Percentiles rank a stretch among this genome's conserved stretches.
Evolutionary conservation across 768 basidiomycete genomes (phyloP).

Genomic region (Macrolepiota dolichaula): DNA sequence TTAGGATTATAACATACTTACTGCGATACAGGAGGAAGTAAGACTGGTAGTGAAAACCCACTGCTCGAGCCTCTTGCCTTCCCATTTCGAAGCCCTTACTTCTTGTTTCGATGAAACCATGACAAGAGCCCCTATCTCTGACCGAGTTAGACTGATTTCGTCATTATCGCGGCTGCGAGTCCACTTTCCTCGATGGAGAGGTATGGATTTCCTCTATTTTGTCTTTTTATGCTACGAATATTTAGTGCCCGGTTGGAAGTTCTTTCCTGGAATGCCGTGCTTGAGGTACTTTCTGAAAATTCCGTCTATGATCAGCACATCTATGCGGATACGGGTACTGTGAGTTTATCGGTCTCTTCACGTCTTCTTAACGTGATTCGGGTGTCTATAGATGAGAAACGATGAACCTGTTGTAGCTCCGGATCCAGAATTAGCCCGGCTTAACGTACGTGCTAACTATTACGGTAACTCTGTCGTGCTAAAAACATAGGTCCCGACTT

Average conservation of each 20-base stretch:
- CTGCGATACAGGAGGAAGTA: slow-evolving; percentile 59
- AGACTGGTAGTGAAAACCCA: slow-evolving; percentile 56
- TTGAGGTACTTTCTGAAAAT: slow-evolving; percentile 46
- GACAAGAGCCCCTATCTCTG: slow-evolving; percentile 48
- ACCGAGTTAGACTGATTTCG: slow-evolving; percentile 53
- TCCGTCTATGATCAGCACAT: slow-evolving; percentile 44
- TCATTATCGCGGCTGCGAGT: slow-evolving; percentile 70
- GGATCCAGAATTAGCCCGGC: slow-evolving; percentile 45
- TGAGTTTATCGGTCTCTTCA: slow-evolving; percentile 33
- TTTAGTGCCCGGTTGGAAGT: slow-evolving; percentile 33
- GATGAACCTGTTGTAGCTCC: background rate
- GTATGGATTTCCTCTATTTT: slow-evolving; percentile 27
- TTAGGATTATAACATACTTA: background rate
- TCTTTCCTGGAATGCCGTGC: slow-evolving; percentile 59
- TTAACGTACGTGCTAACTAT: slow-evolving; percentile 36
- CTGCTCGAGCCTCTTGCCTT: slow-evolving; percentile 57
- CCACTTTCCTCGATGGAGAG: slow-evolving; percentile 65
- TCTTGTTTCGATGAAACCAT: slow-evolving; percentile 67
- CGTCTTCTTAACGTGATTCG: background rate
- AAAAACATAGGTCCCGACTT: slow-evolving; percentile 1
- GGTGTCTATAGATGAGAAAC: background rate
- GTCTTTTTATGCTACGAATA: background rate
- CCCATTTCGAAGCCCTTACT: slow-evolving; percentile 64
- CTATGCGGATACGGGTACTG: slow-evolving; percentile 24
- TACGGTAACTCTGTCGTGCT: background rate